Conservation (phyloP, 208 protist genomes). For the Acanthamoeba triangularis region DNA sequence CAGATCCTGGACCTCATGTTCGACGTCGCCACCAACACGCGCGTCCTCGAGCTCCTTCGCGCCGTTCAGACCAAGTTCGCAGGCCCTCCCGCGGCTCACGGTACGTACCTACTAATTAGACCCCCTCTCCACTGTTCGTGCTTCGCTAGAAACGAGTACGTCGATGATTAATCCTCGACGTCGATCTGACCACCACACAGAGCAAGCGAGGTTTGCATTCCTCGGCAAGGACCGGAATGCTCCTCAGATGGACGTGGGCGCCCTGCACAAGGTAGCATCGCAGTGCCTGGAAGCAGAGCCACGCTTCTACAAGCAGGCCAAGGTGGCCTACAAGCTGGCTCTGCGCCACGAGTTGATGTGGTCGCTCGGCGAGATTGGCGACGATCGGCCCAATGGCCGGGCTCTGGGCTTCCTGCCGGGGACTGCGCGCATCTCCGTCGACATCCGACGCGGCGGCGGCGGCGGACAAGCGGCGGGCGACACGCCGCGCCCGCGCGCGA, state of each 20-base stretch:
- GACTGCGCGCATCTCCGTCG: background rate
- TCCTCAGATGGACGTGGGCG: background rate
- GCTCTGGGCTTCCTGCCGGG: background rate
- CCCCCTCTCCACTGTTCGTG: too few relatives aligned
- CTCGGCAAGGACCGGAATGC: background rate
- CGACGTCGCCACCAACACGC: constrained; percentile 66
- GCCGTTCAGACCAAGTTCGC: constrained; percentile 1
- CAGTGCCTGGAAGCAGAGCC: background rate
- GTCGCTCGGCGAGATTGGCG: background rate
- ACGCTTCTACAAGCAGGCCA: background rate
- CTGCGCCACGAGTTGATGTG: constrained; percentile 34
- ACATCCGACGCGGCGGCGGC: background rate
- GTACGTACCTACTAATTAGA: background rate
- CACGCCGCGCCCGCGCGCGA: background rate
- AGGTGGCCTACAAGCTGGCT: constrained; percentile 50
- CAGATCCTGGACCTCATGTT: constrained; percentile 71
- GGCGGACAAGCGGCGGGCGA: background rate
- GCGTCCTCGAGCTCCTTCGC: constrained; percentile 18
- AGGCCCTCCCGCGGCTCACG: background rate
- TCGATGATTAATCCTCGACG: too few relatives aligned
- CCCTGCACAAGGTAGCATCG: background rate
- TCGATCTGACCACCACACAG: background rate
- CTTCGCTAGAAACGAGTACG: too few relatives aligned
- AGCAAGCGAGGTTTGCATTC: background rate
- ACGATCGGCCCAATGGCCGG: background rate